Evolutionary conservation across 2,329 filamentous ascomycete species (phyloP).

Genomic region (Penicillium psychrosexuale): DNA sequence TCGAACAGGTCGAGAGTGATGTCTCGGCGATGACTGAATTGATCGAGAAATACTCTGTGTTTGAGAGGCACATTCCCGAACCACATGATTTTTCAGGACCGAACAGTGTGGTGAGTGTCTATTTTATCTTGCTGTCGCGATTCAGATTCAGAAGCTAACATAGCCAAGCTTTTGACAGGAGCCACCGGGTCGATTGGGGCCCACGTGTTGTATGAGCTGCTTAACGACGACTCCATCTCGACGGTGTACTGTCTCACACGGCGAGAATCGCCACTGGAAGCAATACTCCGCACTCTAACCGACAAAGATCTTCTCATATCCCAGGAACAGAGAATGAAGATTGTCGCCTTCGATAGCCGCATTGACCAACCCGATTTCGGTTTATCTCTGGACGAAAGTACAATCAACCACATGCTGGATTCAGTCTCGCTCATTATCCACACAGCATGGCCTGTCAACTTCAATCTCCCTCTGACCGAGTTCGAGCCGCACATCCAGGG

Average conservation of each 20-base stretch:
- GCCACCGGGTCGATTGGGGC: constrained; percentile 46
- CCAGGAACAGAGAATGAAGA: constrained; percentile 30
- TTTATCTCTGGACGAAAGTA: constrained; percentile 27
- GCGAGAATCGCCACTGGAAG: constrained; percentile 19
- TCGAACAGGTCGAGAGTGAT: constrained; percentile 14
- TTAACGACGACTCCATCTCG: constrained; percentile 36
- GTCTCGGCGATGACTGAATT: constrained; percentile 42
- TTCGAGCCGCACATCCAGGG: constrained; percentile 49
- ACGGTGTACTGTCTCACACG: constrained; percentile 41
- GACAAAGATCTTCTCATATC: constrained; percentile 23
- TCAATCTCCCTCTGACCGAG: constrained; percentile 49
- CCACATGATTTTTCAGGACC: constrained; percentile 19
- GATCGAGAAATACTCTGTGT: constrained; percentile 48
- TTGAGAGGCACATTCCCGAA: constrained; percentile 30
- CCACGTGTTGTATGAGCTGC: constrained; percentile 40
- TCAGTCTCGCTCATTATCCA: constrained; percentile 50
- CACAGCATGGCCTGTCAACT: constrained; percentile 56
- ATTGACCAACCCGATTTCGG: constrained; percentile 45
- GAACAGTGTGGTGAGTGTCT: constrained; percentile 24
- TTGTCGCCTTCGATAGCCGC: constrained; percentile 40
- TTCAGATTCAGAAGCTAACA: not conserved
- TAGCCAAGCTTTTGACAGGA: constrained; percentile 39
- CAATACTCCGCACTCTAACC: constrained; percentile 21
- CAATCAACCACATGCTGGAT: constrained; percentile 40
- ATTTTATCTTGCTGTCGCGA: not conserved